Conservation (phyloP, 164 flowering plant species). For the Echeveria elegans region DNA sequence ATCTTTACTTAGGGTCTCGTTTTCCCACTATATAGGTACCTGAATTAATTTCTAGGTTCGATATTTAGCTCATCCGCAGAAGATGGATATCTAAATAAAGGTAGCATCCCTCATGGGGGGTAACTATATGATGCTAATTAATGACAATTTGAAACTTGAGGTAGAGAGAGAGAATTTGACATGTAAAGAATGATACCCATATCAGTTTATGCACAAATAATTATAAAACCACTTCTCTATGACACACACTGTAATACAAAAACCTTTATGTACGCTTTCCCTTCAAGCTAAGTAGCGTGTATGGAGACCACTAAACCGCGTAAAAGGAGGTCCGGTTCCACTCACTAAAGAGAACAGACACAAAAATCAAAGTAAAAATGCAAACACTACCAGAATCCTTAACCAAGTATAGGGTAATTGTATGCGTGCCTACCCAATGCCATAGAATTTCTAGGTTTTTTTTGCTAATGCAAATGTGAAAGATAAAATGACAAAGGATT, state of each 20-base stretch:
- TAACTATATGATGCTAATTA: slow-evolving; percentile 2
- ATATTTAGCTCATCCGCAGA: too few species aligned
- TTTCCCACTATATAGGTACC: background rate
- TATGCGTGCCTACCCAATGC: background rate
- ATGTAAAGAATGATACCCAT: background rate
- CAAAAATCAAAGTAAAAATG: background rate
- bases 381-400: background rate
- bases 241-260: background rate
- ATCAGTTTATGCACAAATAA: background rate
- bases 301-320: background rate
- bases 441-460: too few species aligned
- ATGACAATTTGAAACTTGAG: background rate
- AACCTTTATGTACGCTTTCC: background rate
- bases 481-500: background rate
- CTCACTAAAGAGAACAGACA: background rate
- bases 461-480: background rate
- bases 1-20: background rate
- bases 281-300: background rate
- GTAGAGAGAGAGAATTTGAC: background rate
- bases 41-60: too few species aligned
- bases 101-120: background rate
- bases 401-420: background rate
- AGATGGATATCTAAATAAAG: too few species aligned
- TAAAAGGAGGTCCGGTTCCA: slow-evolving; percentile 1
- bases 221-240: background rate